Percentiles rank a stretch among this genome's conserved stretches.
phyloP scores from a whole-genome alignment of 2,329 filamentous ascomycete genomes.

The Elsinoe batatas region DNA sequence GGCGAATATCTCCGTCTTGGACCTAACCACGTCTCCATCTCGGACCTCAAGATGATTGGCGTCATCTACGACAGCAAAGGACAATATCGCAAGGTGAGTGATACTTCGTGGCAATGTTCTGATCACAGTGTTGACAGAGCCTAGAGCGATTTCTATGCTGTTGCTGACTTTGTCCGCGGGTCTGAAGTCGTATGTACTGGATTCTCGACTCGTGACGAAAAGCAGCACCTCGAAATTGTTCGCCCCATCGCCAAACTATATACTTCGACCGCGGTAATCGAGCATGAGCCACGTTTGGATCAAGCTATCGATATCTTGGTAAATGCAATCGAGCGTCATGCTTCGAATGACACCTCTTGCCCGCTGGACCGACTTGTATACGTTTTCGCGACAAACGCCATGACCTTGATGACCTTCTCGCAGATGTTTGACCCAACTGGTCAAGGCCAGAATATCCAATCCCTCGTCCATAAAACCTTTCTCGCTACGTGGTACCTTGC shows the following conservation, averaged over 20 bases:
- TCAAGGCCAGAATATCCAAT: slow-evolving; percentile 30
- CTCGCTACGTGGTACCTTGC: not conserved
- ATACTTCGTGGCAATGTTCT: not conserved
- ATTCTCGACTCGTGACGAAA: slow-evolving; percentile 31
- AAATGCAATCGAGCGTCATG: not conserved
- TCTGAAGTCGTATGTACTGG: no score
- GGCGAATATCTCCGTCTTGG: slow-evolving; percentile 64
- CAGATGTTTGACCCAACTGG: slow-evolving; percentile 35
- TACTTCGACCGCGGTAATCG: slow-evolving; percentile 32
- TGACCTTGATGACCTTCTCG: slow-evolving; percentile 34
- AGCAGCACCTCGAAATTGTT: slow-evolving; percentile 31
- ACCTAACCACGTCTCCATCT: slow-evolving; percentile 64
- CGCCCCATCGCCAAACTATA: slow-evolving; percentile 32
- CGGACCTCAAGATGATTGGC: slow-evolving; percentile 57
- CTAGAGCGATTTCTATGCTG: not conserved
- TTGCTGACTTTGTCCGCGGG: not conserved
- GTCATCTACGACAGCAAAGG: slow-evolving; percentile 49
- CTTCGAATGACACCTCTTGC: not conserved
- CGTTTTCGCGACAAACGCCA: slow-evolving; percentile 32
- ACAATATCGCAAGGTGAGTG: slow-evolving; percentile 13
- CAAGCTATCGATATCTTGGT: not conserved
- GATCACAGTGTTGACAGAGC: not conserved
- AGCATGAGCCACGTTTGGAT: slow-evolving; percentile 22
- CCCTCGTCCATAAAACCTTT: slow-evolving; percentile 20
- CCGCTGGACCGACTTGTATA: slow-evolving; percentile 24